These are phyloP conservation scores for Kalmusia sp. DNA, from an alignment of 2,329 filamentous ascomycete genomes.

Conservation along the genomic window DNA sequence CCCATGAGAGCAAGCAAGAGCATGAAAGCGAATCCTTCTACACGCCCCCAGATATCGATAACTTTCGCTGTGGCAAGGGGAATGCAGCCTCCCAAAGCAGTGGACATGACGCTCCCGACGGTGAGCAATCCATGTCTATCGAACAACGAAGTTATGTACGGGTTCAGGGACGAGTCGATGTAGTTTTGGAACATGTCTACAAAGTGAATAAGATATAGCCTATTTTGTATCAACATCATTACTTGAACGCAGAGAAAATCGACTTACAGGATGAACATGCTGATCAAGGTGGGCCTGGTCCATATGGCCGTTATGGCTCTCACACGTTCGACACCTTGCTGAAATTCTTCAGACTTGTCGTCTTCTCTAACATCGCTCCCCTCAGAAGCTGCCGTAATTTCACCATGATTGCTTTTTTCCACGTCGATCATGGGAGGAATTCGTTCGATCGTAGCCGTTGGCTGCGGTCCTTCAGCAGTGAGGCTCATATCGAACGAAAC, in stretches of 20 bases:
- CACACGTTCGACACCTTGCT: slow-evolving; percentile 48
- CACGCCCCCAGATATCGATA: slow-evolving; percentile 51
- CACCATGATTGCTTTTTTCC: slow-evolving; percentile 25
- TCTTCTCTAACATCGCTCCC: slow-evolving; percentile 22
- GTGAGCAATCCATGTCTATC: slow-evolving; percentile 42
- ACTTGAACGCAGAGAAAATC: neutral
- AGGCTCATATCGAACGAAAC: slow-evolving; percentile 18
- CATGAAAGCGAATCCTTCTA: slow-evolving; percentile 48
- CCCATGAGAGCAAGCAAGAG: slow-evolving; percentile 36
- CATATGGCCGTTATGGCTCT: slow-evolving; percentile 52
- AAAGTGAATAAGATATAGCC: slow-evolving; percentile 57
- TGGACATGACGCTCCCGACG: slow-evolving; percentile 44
- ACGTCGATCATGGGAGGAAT: slow-evolving; percentile 23
- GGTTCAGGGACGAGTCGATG: slow-evolving; percentile 48
- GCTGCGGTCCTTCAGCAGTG: slow-evolving; percentile 17
- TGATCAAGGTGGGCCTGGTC: slow-evolving; percentile 45
- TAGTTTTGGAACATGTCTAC: slow-evolving; percentile 57
- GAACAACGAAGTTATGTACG: slow-evolving; percentile 51
- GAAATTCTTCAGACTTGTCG: slow-evolving; percentile 37
- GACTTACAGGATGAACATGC: slow-evolving; percentile 48
- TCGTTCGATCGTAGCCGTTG: slow-evolving; percentile 15
- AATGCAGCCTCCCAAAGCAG: slow-evolving; percentile 44
- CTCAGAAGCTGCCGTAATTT: slow-evolving; percentile 10
- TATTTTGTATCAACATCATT: slow-evolving; percentile 17
- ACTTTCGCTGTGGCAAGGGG: slow-evolving; percentile 49